Conservation (phyloP, 176 grass and related monocot genomes). For the Oryza australiensis region DNA sequence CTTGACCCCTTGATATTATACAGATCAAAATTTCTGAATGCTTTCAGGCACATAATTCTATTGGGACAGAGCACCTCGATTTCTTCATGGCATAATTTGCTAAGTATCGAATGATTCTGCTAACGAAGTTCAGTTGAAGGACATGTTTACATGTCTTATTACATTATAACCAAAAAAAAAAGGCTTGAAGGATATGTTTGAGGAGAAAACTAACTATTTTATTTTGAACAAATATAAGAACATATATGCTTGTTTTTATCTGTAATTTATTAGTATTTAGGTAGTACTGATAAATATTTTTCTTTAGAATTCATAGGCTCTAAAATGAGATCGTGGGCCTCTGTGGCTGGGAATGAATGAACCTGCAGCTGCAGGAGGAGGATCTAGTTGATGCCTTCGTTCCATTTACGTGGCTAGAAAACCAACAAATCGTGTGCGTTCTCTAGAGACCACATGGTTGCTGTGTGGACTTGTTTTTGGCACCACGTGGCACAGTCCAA, state of each 20-base stretch:
- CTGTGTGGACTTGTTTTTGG: neutral
- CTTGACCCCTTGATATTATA: neutral
- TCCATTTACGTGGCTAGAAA: slow-evolving; percentile 3
- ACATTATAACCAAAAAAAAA: too few species aligned
- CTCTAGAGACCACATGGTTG: slow-evolving; percentile 7
- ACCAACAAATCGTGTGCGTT: neutral
- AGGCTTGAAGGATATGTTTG: neutral
- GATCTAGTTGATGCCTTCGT: neutral
- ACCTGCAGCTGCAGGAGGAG: neutral
- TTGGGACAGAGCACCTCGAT: too few species aligned
- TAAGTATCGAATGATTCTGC: too few species aligned
- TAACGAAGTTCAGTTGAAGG: neutral
- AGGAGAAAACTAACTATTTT: too few species aligned
- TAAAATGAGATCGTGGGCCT: neutral
- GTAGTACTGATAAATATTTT: neutral
- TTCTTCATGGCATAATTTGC: neutral
- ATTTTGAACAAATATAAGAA: neutral
- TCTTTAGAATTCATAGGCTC: neutral
- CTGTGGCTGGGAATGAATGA: neutral
- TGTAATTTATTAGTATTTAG: too few species aligned
- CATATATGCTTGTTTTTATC: neutral
- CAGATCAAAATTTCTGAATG: neutral
- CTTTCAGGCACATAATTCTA: neutral
- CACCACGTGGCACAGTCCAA: neutral
- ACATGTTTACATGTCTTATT: too few species aligned